A percentile compares a stretch with the other conserved stretches of the same genome.
These are phyloP conservation scores for Hirschfeldia incana DNA, from an alignment of 345 rosid species.

Conservation along the genomic window DNA sequence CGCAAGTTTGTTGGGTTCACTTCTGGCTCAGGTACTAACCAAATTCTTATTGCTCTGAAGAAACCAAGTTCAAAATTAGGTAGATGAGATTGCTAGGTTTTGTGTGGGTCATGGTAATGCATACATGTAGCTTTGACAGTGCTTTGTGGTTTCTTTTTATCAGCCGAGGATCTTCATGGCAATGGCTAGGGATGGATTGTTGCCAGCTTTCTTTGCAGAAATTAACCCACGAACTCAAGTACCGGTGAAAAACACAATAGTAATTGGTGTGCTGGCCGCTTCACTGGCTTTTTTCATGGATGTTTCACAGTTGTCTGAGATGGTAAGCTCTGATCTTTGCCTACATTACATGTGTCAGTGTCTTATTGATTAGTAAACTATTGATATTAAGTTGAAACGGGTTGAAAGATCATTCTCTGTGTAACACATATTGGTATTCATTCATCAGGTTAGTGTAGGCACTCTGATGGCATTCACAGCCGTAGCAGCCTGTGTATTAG, in stretches of 20 bases:
- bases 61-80: background rate
- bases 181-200: slow-evolving; percentile 76
- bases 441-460: slow-evolving; percentile 68
- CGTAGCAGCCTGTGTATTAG: slow-evolving; percentile 61
- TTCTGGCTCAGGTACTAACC: slow-evolving; percentile 58
- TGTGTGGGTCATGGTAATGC: slow-evolving; percentile 1
- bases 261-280: slow-evolving; percentile 54
- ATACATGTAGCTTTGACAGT: slow-evolving; percentile 7
- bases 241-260: slow-evolving; percentile 67
- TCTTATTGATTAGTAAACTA: slow-evolving; percentile 4
- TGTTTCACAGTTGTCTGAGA: slow-evolving; percentile 64
- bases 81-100: background rate
- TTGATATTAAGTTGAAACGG: slow-evolving; percentile 3
- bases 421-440: slow-evolving; percentile 4
- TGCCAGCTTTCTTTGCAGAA: slow-evolving; percentile 71
- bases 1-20: slow-evolving; percentile 71
- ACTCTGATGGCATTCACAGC: slow-evolving; percentile 73
- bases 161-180: slow-evolving; percentile 78
- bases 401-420: background rate
- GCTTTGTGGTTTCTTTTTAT: slow-evolving; percentile 9
- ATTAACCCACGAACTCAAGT: slow-evolving; percentile 62
- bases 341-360: background rate
- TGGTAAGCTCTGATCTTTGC: slow-evolving; percentile 47
- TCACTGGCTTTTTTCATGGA: slow-evolving; percentile 64
- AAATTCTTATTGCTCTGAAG: slow-evolving; percentile 10